phyloP scores from a whole-genome alignment of 2,329 filamentous ascomycete genomes.

The Fusarium haematococcum region DNA sequence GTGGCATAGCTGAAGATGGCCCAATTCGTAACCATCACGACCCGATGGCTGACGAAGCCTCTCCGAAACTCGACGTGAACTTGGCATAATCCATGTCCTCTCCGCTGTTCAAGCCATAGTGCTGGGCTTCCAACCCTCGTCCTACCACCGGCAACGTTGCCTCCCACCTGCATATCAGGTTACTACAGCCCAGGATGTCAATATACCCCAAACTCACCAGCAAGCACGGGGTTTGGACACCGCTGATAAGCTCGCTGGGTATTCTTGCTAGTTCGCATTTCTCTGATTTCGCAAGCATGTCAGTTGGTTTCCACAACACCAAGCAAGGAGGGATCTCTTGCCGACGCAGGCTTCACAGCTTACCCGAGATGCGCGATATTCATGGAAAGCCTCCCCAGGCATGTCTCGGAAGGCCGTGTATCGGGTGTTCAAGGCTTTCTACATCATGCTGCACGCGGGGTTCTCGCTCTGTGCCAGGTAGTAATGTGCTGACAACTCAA shows the following conservation, averaged over 20 bases:
- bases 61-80: neutral
- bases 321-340: neutral
- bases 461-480: neutral
- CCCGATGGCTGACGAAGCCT: neutral
- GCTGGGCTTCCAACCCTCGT: neutral
- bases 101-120: neutral
- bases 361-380: conserved; percentile 23
- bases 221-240: neutral
- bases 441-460: conserved; percentile 9
- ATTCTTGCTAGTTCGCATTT: neutral
- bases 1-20: neutral
- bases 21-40: neutral
- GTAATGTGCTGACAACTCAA: neutral
- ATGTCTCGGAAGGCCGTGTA: conserved; percentile 22
- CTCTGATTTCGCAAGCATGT: neutral
- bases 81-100: neutral
- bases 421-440: conserved; percentile 14
- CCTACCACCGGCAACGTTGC: conserved; percentile 9
- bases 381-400: neutral
- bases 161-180: neutral
- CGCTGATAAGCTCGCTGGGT: neutral
- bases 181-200: neutral
- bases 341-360: conserved; percentile 14
- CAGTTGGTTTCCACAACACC: conserved; percentile 12
- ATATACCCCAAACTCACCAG: neutral